A percentile compares a stretch with the other conserved stretches of the same genome.
phyloP scores from a whole-genome alignment of 495 filamentous ascomycete species.

The Choiromyces venosus region DNA sequence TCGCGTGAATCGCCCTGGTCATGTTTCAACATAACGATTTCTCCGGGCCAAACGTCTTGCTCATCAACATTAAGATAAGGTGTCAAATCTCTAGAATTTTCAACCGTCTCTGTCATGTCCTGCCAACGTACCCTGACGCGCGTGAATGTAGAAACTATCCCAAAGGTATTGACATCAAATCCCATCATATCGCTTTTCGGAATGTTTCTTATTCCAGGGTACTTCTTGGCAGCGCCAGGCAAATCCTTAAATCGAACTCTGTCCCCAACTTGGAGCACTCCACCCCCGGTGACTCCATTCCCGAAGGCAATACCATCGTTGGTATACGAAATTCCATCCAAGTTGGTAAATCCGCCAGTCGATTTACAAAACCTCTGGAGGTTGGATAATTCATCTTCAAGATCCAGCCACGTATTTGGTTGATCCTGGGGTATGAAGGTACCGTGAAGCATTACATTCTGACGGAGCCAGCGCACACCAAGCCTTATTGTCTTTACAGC shows the following conservation, averaged over 20 bases:
- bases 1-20: constrained; percentile 14
- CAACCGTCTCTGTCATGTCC: constrained; percentile 50
- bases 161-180: constrained; percentile 56
- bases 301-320: neutral
- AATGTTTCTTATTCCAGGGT: constrained; percentile 47
- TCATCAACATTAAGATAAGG: constrained; percentile 51
- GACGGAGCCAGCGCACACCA: constrained; percentile 52
- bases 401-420: constrained; percentile 23
- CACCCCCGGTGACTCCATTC: constrained; percentile 26
- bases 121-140: constrained; percentile 56
- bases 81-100: constrained; percentile 46
- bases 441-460: constrained; percentile 44
- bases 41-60: constrained; percentile 57
- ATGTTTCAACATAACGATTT: constrained; percentile 51
- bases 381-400: constrained; percentile 22
- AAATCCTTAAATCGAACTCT: constrained; percentile 53
- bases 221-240: constrained; percentile 48
- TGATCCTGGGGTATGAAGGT: constrained; percentile 31
- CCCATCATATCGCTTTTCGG: constrained; percentile 51
- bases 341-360: constrained; percentile 25
- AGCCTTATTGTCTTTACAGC: constrained; percentile 46
- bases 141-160: constrained; percentile 48
- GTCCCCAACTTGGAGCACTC: constrained; percentile 44
- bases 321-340: constrained; percentile 31
- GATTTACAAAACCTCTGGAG: constrained; percentile 39